Evolutionary conservation across 2,329 filamentous ascomycete species (phyloP).

Genomic region (Clathrospora elynae): DNA sequence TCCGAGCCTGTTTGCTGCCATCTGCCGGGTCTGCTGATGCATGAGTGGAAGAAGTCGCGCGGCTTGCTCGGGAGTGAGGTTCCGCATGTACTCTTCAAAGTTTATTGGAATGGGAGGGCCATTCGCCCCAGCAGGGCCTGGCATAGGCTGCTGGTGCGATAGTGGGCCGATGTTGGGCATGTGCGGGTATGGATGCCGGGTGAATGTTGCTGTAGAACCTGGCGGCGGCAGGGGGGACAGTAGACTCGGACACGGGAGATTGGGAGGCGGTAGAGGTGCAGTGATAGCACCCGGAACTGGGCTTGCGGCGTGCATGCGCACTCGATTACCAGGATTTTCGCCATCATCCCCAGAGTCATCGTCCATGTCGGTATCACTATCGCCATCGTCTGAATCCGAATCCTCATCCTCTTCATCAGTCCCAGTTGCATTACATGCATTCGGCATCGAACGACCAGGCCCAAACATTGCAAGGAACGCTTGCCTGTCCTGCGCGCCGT

Average conservation of each 20-base stretch:
- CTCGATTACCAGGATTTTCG: not conserved
- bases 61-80: conserved; percentile 13
- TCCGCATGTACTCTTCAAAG: conserved; percentile 18
- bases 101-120: not conserved
- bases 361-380: conserved; percentile 6
- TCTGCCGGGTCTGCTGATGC: conserved; percentile 8
- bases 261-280: not conserved
- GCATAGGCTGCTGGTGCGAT: not conserved
- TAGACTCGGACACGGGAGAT: conserved; percentile 2
- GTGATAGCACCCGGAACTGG: not conserved
- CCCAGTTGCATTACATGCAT: not conserved
- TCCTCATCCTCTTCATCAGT: not conserved
- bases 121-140: not conserved
- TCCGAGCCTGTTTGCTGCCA: not conserved
- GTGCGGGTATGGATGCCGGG: not conserved
- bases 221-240: conserved; percentile 1
- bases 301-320: not conserved
- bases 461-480: not conserved
- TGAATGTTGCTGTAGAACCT: not conserved
- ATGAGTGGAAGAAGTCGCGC: conserved; percentile 12
- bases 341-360: conserved; percentile 9
- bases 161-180: not conserved
- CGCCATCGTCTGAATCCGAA: conserved; percentile 1
- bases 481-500: conserved; percentile 13
- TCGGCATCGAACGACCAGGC: not conserved